These are phyloP conservation scores for Arthrobotrys conoides DNA, from an alignment of 2,329 filamentous ascomycete genomes.

Conservation along the genomic window DNA sequence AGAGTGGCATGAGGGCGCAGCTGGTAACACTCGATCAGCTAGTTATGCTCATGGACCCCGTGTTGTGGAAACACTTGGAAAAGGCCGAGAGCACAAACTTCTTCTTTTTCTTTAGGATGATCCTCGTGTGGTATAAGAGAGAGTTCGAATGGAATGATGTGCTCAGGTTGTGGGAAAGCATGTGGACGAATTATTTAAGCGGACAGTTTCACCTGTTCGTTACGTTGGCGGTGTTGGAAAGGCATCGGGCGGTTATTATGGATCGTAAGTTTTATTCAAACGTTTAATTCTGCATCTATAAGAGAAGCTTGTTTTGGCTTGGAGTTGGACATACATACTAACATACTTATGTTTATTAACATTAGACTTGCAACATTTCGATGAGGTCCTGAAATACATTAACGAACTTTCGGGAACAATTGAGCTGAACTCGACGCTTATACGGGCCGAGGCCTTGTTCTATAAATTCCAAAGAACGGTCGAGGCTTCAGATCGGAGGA, in stretches of 20 bases:
- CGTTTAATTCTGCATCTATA: too few species aligned
- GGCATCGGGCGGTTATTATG: slow-evolving; percentile 97
- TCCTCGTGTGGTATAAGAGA: slow-evolving; percentile 98
- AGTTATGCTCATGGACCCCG: slow-evolving; percentile 95
- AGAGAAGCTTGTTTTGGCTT: not conserved
- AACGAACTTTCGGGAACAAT: slow-evolving; percentile 96
- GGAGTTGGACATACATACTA: too few species aligned
- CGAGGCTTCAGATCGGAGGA: slow-evolving; percentile 91
- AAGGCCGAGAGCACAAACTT: slow-evolving; percentile 96
- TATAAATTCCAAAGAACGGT: slow-evolving; percentile 88
- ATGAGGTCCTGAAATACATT: slow-evolving; percentile 97
- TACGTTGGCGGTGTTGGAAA: slow-evolving; percentile 92
- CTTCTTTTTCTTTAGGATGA: slow-evolving; percentile 99
- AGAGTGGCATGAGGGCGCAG: slow-evolving; percentile 95
- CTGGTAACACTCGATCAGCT: slow-evolving; percentile 92
- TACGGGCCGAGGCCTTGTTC: slow-evolving; percentile 90
- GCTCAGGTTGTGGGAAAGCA: slow-evolving; percentile 86
- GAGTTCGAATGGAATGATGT: slow-evolving; percentile 94
- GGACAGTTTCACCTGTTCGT: slow-evolving; percentile 96
- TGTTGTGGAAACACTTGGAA: slow-evolving; percentile 90
- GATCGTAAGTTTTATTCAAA: slow-evolving; percentile 71
- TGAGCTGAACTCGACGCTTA: slow-evolving; percentile 86
- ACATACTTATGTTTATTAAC: not conserved
- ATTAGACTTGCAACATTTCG: slow-evolving; percentile 84
- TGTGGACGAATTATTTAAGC: slow-evolving; percentile 93